A percentile compares a stretch with the other conserved stretches of the same genome.
phyloP scores from a whole-genome alignment of 805 yeast genomes.

The Saturnispora sanitii region DNA sequence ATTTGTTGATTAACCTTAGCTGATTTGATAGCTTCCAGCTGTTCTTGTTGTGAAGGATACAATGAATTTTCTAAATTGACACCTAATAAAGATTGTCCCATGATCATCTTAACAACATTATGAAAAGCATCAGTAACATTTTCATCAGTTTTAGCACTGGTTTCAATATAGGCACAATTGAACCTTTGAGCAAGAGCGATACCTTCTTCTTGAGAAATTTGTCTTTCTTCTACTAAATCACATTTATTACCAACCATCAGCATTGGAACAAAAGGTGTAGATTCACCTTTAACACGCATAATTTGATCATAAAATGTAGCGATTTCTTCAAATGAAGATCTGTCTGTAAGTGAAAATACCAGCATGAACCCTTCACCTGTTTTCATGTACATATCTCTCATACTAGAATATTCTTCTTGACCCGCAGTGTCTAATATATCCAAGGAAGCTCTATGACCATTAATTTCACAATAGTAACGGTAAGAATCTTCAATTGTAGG shows the following conservation, averaged over 20 bases:
- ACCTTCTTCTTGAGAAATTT: conserved; percentile 53
- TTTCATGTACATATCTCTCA: conserved; percentile 91
- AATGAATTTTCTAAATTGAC: conserved; percentile 22
- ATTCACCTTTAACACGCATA: conserved; percentile 40
- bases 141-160: conserved; percentile 83
- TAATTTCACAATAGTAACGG: conserved; percentile 79
- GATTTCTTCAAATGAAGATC: conserved; percentile 78
- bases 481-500: conserved; percentile 94
- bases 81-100: conserved; percentile 17
- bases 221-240: conserved; percentile 56
- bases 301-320: conserved; percentile 49
- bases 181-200: conserved; percentile 52
- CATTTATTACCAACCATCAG: conserved; percentile 69
- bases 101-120: conserved; percentile 27
- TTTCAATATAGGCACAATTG: conserved; percentile 72
- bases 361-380: conserved; percentile 91
- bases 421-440: conserved; percentile 98
- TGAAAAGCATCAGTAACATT: conserved; percentile 48
- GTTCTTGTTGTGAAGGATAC: conserved; percentile 21
- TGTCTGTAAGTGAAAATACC: conserved; percentile 81
- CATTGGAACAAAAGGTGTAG: conserved; percentile 58
- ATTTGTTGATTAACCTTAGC: conserved; percentile 2
- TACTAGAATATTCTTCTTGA: conserved; percentile 91
- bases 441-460: conserved; percentile 62
- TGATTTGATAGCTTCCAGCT: conserved; percentile 13